phyloP scores from a whole-genome alignment of 192 early-diverging fungal genomes.

The Mortierella alpina region DNA sequence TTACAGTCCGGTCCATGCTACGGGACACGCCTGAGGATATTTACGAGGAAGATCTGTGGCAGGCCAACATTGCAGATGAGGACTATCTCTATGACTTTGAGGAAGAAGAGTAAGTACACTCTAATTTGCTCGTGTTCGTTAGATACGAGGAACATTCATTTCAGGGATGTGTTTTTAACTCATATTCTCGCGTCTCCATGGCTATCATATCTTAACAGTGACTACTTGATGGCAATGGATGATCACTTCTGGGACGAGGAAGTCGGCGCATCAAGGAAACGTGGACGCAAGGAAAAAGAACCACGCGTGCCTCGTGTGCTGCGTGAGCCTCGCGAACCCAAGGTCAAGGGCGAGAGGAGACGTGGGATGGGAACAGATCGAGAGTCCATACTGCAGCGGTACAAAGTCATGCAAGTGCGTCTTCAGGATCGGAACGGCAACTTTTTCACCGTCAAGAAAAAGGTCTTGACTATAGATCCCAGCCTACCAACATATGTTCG shows the following conservation, averaged over 20 bases:
- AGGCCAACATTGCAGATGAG: slow-evolving; percentile 78
- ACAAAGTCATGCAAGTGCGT: slow-evolving; percentile 90
- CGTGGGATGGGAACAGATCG: slow-evolving; percentile 49
- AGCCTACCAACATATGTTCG: slow-evolving; percentile 89
- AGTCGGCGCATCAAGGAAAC: slow-evolving; percentile 56
- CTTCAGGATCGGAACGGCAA: slow-evolving; percentile 88
- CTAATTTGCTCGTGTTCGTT: neutral
- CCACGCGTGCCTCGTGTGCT: slow-evolving; percentile 51
- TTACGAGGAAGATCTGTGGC: slow-evolving; percentile 83
- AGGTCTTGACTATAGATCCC: slow-evolving; percentile 84
- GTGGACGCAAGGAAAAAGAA: slow-evolving; percentile 57
- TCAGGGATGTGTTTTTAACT: slow-evolving; percentile 3
- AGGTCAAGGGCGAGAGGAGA: slow-evolving; percentile 36
- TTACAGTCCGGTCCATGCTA: slow-evolving; percentile 76
- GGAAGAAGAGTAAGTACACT: slow-evolving; percentile 78
- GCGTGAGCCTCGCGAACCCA: slow-evolving; percentile 50
- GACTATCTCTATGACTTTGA: slow-evolving; percentile 76
- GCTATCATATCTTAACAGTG: slow-evolving; percentile 56
- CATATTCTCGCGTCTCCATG: neutral
- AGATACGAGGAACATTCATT: neutral
- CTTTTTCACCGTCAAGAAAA: slow-evolving; percentile 88
- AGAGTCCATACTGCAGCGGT: slow-evolving; percentile 81
- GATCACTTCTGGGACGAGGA: slow-evolving; percentile 87
- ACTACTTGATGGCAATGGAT: slow-evolving; percentile 81
- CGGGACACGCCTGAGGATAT: slow-evolving; percentile 69